Base-by-base conservation (phyloP, 176 grass and related monocot species). In the Otatea glauca region DNA sequence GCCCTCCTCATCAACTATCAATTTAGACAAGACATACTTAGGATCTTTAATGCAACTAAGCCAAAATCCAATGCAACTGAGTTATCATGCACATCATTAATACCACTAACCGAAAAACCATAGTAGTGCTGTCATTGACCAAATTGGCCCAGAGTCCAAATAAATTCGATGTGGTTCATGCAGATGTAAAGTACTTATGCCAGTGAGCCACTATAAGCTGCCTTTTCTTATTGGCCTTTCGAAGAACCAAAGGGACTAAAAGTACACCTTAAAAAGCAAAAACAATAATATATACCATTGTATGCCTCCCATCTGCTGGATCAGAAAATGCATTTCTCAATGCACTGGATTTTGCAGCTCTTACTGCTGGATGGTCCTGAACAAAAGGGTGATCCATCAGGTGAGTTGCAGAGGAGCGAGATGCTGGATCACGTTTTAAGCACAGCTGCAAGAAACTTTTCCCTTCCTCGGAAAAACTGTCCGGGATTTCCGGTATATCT, bases 381-480 rank as follows among this genome's bases (percentile, higher is more conserved):
- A 98, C 96, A 92, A 98, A 96, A 74, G 91, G 90, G 37, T 99
- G 97, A 84, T 94, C 90, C 88, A 99, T 89, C 75, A 96, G 72
- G 51, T 91, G 88, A 71, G 47, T 67, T 75, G 97, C 97, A 14
- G 93, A 86, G 35, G 86, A 65, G 67, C 97, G 91, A 79, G 86
- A 83, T 75, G 86, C 84, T 77, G 97, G 93, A 67, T 96, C 86
- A 43, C 97, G 88, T 84, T 90, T 87, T 80, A 99, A 89, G 70
- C 93, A 99, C 43, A 87, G 74, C 68, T 66, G 89, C 86, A 99
- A 58, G 82, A 99, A 96, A 54, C 75, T 91, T 80, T 91, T 94
- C 48, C 91, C 97, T 20, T 96, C 90, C 81, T 83, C 70, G 39
- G 93, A 96, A 62, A 96, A 90, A 86, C 61, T 29, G 56, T 89